Evolutionary conservation across 2,329 filamentous ascomycete species (phyloP).

Genomic region (Plectosphaerella plurivora): DNA sequence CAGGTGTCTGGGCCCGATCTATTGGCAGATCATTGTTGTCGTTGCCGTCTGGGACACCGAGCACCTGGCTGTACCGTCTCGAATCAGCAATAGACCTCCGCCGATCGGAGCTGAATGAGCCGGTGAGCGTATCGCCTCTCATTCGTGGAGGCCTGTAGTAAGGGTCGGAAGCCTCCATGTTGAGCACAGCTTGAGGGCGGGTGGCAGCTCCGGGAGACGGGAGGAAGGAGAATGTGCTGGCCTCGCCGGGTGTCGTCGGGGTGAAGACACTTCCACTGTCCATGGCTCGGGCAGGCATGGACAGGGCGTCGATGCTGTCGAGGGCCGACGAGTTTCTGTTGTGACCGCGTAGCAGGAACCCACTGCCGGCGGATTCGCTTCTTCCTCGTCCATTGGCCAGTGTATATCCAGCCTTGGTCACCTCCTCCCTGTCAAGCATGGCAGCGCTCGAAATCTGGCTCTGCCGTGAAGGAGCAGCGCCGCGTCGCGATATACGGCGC

Average conservation of each 20-base stretch:
- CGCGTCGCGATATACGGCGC: slow-evolving; percentile 61
- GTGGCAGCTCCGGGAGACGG: slow-evolving; percentile 48
- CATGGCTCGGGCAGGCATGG: slow-evolving; percentile 39
- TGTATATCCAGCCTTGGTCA: slow-evolving; percentile 57
- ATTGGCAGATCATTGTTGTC: slow-evolving; percentile 31
- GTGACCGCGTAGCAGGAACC: slow-evolving; percentile 34
- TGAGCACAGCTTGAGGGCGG: slow-evolving; percentile 33
- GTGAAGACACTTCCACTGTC: slow-evolving; percentile 62
- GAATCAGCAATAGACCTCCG: slow-evolving; percentile 24
- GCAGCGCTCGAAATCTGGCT: slow-evolving; percentile 80
- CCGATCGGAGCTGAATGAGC: slow-evolving; percentile 25
- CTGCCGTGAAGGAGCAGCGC: slow-evolving; percentile 59
- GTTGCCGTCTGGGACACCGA: slow-evolving; percentile 7
- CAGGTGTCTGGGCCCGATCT: slow-evolving; percentile 38
- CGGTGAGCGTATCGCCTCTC: slow-evolving; percentile 56
- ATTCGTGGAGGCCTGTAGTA: slow-evolving; percentile 85
- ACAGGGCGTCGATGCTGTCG: slow-evolving; percentile 44
- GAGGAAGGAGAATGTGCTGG: slow-evolving; percentile 69
- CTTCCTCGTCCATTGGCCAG: slow-evolving; percentile 50
- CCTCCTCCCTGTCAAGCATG: slow-evolving; percentile 69
- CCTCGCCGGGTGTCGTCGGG: slow-evolving; percentile 69
- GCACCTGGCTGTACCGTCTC: slow-evolving; percentile 32
- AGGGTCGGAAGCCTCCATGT: slow-evolving; percentile 60
- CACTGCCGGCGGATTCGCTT: slow-evolving; percentile 58
- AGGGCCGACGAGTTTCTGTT: slow-evolving; percentile 52